Conservation (phyloP, 768 basidiomycete genomes). For the Lyophyllum shimeji region DNA sequence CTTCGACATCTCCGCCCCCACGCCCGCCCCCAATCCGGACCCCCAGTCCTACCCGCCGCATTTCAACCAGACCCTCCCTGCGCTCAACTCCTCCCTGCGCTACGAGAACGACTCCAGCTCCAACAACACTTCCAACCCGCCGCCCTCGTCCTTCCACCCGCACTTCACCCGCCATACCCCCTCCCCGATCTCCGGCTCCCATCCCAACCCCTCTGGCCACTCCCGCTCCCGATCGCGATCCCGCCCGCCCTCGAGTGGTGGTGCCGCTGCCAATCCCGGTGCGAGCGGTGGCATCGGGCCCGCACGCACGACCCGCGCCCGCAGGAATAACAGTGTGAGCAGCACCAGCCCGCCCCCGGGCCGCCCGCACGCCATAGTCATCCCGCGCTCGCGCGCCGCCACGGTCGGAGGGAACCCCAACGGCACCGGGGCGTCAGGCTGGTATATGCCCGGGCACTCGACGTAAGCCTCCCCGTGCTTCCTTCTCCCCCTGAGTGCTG, state of each 20-base stretch:
- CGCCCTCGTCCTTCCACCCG: conserved; percentile 31
- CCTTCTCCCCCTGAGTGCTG: background rate
- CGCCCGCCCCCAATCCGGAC: conserved; percentile 27
- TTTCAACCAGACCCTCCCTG: conserved; percentile 51
- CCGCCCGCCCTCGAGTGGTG: conserved; percentile 27
- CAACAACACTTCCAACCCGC: conserved; percentile 15
- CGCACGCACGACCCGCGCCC: conserved; percentile 50
- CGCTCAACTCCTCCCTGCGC: conserved; percentile 51
- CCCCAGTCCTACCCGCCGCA: conserved; percentile 29
- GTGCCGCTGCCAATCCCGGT: background rate
- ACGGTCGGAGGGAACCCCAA: conserved; percentile 18
- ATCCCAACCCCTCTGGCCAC: conserved; percentile 17
- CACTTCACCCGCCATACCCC: conserved; percentile 32
- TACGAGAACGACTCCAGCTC: conserved; percentile 48
- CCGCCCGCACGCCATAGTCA: conserved; percentile 69
- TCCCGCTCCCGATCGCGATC: conserved; percentile 48
- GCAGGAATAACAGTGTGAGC: conserved; percentile 61
- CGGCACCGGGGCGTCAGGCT: conserved; percentile 16
- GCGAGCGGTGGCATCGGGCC: conserved; percentile 42
- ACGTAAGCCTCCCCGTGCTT: conserved; percentile 22
- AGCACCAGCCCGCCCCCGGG: conserved; percentile 53
- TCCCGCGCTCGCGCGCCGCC: conserved; percentile 39
- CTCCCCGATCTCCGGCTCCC: conserved; percentile 23
- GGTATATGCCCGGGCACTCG: conserved; percentile 30
- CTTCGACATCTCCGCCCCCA: conserved; percentile 59